A percentile compares a stretch with the other conserved stretches of the same genome.
phyloP scores from a whole-genome alignment of 2,329 filamentous ascomycete species.

The Aspergillus costaricaensis region DNA sequence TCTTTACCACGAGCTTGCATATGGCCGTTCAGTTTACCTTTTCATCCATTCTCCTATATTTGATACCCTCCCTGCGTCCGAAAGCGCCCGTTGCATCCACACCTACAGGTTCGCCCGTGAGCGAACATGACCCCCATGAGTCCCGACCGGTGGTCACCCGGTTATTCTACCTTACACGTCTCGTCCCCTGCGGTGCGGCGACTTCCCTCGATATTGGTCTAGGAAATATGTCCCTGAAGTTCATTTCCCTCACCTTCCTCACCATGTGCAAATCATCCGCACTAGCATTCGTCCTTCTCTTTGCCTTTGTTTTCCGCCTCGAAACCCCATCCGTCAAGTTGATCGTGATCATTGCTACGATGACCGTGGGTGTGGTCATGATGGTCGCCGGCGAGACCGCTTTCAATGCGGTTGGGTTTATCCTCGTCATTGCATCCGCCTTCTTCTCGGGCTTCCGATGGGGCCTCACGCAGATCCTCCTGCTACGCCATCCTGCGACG shows the following conservation, averaged over 20 bases:
- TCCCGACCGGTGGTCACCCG: constrained; percentile 73
- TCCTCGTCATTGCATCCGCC: constrained; percentile 87
- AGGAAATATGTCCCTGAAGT: constrained; percentile 93
- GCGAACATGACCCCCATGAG: constrained; percentile 47
- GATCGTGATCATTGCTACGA: constrained; percentile 81
- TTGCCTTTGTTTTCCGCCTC: constrained; percentile 90
- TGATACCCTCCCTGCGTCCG: constrained; percentile 81
- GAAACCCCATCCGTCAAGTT: constrained; percentile 85
- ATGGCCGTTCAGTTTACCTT: constrained; percentile 93
- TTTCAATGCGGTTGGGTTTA: constrained; percentile 83
- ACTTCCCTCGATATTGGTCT: constrained; percentile 95
- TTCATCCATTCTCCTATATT: constrained; percentile 73
- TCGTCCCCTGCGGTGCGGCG: constrained; percentile 87
- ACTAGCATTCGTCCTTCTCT: constrained; percentile 89
- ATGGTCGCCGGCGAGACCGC: constrained; percentile 96
- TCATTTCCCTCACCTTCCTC: constrained; percentile 95
- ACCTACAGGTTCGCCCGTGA: constrained; percentile 38
- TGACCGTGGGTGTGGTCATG: constrained; percentile 93
- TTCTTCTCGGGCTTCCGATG: constrained; percentile 97
- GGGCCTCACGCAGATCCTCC: constrained; percentile 95
- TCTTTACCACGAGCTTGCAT: constrained; percentile 93
- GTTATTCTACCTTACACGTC: constrained; percentile 86
- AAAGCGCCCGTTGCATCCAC: constrained; percentile 39
- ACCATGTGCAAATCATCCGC: constrained; percentile 99
- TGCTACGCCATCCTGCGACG: constrained; percentile 90